Evolutionary conservation across 2,329 filamentous ascomycete species (phyloP), one percentile per base, ranked within the genome.

Genomic region (Pseudopyrenochaeta lycopersici): DNA sequence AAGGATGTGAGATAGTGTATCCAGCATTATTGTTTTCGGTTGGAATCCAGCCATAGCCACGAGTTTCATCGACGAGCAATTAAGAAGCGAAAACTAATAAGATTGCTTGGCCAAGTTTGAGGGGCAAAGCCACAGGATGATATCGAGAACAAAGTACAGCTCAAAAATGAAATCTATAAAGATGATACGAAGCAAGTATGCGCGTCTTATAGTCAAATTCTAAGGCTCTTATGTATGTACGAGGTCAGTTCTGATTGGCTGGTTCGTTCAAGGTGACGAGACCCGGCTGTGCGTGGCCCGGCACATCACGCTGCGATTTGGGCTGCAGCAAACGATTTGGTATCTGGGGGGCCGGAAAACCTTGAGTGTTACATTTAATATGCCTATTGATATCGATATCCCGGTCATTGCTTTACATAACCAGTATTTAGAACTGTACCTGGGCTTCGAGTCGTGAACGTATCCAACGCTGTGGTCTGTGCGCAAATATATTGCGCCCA

Each of bases 221-320:
- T 21, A 52, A 36, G 29, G 12, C 18, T 31, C 15, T 9, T 15
- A 23, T 40, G 35, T 41, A 20, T 18, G 17, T 30, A 44, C 39
- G 32, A 31, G 27, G 32, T 49, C 15, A 42, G 33, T 20, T 33
- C n/a, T 56, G 45, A 56, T 49, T 52, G 49, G 53, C 20, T 11
- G 30, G 53, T 29, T 52, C 49, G 53, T 56, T 46, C 38, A 44
- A 29, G 33, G 41, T 41, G 42, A n/a, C 52, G 55, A 12, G 36
- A 20, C 12, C 41, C 23, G 39, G 36, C 20, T 7, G 15, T 7
- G 21, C 29, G 21, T 21, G 20, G 23, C 21, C 11, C 39, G 12
- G 39, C 11, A n/a, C 20, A 41, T 5, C 3, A 29, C 9, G 39
- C 39, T 29, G 39, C 39, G 39, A 14, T 17, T 38, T 7, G 21